Evolutionary conservation across 2,329 filamentous ascomycete genomes (phyloP), one percentile per base, ranked within the genome.

Genomic region (Neodidymelliopsis sp.): DNA sequence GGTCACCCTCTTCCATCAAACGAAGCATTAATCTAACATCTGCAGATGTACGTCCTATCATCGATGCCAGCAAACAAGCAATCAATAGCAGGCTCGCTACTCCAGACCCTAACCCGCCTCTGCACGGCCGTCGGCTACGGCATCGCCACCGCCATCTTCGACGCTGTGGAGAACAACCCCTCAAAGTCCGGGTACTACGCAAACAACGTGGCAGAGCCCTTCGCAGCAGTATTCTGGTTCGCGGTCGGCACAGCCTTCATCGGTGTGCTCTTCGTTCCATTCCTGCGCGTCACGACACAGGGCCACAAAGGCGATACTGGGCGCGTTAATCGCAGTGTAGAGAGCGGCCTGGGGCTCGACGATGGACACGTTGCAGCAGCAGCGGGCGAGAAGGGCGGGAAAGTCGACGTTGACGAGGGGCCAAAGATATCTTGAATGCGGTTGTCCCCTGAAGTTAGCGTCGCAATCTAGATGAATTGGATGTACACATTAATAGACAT

Each of bases 1-100:
- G 59, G 80, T 71, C n/a, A 18, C 10, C 16, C 6, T 2, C 11
- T 15, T 16, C 8, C 9, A n/a, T 25, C 6, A 3, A 9, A 15
- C 9, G 4, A 1, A 23, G 12, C 8, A 12, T 28, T 1, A 29
- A 4, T 16, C 44, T 53, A 16, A 56, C 19, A 4, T 16, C 6
- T 6, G 2, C 50, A 85, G 79, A 86, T 89, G 80, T 89, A 88
- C 56, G 85, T 89, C 43, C 83, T 88, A 77, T 84, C 83, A 4
- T 83, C 82, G 0, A 79, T 89, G 41, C 84, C 84, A 0, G 67
- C 75, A 1, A 75, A 81, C n/a, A 82, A 87, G 56, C 84, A 89
- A 58, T 84, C 83, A 0, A 79, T 88, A 11, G 85, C 85, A 0
- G 85, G 86, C 5, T 85, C 84, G 1, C 83, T 90, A 29, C 84